Evolutionary conservation across 2,329 filamentous ascomycete species (phyloP).

Genomic region (Tympanopsis confertula): DNA sequence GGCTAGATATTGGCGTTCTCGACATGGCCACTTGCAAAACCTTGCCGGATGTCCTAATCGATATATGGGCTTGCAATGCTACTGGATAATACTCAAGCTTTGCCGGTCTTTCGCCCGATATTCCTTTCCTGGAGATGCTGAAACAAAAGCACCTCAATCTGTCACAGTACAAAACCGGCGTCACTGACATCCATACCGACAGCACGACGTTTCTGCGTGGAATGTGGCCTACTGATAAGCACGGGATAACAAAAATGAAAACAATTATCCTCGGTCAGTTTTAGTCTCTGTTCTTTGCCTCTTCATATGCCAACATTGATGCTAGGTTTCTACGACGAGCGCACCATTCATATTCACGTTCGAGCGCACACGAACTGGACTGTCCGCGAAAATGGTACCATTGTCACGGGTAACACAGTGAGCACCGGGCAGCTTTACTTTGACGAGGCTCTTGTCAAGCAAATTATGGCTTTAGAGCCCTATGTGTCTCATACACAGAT

Average conservation of each 20-base stretch:
- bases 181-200: conserved; percentile 13
- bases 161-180: conserved; percentile 8
- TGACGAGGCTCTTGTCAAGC: conserved; percentile 12
- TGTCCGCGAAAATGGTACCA: conserved; percentile 7
- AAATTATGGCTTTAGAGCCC: conserved; percentile 19
- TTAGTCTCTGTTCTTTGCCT: conserved; percentile 9
- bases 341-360: conserved; percentile 11
- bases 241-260: conserved; percentile 13
- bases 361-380: conserved; percentile 10
- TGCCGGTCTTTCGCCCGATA: conserved; percentile 15
- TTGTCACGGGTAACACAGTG: conserved; percentile 10
- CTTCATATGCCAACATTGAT: conserved; percentile 5
- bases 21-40: background rate
- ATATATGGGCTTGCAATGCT: background rate
- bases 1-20: background rate
- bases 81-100: conserved; percentile 16
- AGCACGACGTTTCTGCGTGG: conserved; percentile 15
- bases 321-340: conserved; percentile 12
- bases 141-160: conserved; percentile 12
- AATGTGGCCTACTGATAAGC: conserved; percentile 13
- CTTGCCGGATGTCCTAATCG: background rate
- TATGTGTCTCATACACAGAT: conserved; percentile 19
- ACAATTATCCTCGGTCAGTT: conserved; percentile 12
- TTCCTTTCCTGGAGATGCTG: conserved; percentile 13
- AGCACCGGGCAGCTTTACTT: conserved; percentile 19